Base-by-base conservation (phyloP, 495 filamentous ascomycete species). In the Aspergillus baeticus region DNA sequence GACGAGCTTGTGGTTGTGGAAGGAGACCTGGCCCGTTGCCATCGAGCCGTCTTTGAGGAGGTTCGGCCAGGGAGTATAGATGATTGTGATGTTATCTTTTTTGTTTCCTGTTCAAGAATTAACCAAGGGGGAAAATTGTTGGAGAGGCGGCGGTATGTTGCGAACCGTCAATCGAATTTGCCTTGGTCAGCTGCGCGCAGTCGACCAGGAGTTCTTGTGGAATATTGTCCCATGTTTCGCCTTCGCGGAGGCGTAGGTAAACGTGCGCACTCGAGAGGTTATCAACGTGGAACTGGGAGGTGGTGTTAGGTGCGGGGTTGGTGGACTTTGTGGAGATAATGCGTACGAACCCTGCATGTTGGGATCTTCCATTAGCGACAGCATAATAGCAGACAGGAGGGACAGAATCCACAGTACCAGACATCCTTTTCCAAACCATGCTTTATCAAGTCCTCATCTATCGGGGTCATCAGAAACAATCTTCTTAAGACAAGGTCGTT, bases 51-150 rank as follows among this genome's bases (percentile, higher is more conserved):
- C 90, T 68, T 98, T 98, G 69, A 88, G 86, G 6, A 98, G 85
- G 66, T 98, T 98, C 37, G 90, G 89, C 95, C 95, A 98, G 17
- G 94, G 95, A 3, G 94, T 98, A 73, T 98, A 98, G 62, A 98
- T 92, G 53, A 98, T 74, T 14, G 89, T 95, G 57, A 98, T 80
- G 71, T 98, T 98, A 64, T 98, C 94, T 75, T 97, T 97, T 74
- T 98, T 98, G 75, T 98, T 98, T 55, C 94, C 88, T 90, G 45
- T 18, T 10, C 36, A 8, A 11, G 13, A 15, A 23, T 58, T 48
- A 45, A 29, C 8, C 26, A 29, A 29, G 26, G 26, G 26, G 26
- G 26, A 4, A 35, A 15, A 38, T 23, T 42, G 13, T 23, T 21
- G 26, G 2, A 20, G 33, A 26, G 22, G 33, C 47, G 7, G 1